Evolutionary conservation across 164 flowering plant species (phyloP).

Genomic region (Taxillus chinensis): DNA sequence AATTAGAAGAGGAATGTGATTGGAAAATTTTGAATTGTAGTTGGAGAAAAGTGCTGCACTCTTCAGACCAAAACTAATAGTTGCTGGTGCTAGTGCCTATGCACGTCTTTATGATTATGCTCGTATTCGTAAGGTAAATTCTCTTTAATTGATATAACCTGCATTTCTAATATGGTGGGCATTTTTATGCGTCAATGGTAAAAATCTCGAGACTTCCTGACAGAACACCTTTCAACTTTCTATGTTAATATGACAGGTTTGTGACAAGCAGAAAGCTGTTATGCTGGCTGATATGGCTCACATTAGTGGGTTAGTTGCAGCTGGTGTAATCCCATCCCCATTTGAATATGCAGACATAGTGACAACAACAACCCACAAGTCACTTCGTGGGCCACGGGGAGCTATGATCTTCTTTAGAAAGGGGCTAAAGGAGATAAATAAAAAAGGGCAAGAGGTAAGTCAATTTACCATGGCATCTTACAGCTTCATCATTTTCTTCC

Average conservation of each 20-base stretch:
- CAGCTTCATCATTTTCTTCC: background rate
- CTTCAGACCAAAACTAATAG: constrained; percentile 86
- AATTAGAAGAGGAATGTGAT: background rate
- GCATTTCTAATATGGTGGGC: background rate
- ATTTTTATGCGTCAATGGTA: no score
- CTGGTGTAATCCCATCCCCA: constrained; percentile 95
- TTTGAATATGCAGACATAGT: constrained; percentile 97
- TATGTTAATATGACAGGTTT: constrained; percentile 45
- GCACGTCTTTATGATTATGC: constrained; percentile 92
- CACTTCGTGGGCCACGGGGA: constrained; percentile 98
- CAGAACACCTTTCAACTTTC: background rate
- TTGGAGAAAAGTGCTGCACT: constrained; percentile 89
- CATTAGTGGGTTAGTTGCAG: constrained; percentile 98
- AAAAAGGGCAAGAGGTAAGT: constrained; percentile 73
- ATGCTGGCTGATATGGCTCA: constrained; percentile 99
- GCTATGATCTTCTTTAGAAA: constrained; percentile 90
- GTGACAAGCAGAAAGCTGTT: constrained; percentile 89
- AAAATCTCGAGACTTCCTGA: no score
- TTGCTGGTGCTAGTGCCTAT: constrained; percentile 99
- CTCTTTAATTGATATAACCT: constrained; percentile 2
- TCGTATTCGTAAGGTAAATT: constrained; percentile 76
- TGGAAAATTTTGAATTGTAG: constrained; percentile 27
- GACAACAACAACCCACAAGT: constrained; percentile 98
- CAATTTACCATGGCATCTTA: background rate
- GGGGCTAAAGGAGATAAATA: constrained; percentile 82